Percentiles rank a stretch among this genome's conserved stretches.
phyloP scores from a whole-genome alignment of 805 yeast species.

The Torulaspora maleeae region DNA sequence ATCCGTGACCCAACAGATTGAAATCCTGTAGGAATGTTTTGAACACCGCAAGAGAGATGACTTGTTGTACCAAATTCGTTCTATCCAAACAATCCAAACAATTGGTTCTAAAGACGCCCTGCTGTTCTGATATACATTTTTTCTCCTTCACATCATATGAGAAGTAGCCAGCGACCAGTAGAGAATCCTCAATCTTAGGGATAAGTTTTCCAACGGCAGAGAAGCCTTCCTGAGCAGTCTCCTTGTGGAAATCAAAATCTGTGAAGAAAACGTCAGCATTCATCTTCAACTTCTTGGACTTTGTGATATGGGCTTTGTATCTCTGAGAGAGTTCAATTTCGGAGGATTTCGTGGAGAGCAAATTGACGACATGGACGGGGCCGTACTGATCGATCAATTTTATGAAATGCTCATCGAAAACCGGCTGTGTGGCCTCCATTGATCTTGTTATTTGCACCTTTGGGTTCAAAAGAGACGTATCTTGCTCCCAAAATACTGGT shows the following conservation, averaged over 20 bases:
- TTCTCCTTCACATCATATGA: constrained; percentile 56
- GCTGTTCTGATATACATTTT: constrained; percentile 65
- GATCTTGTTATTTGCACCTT: constrained; percentile 87
- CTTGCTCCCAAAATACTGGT: constrained; percentile 98
- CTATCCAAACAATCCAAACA: constrained; percentile 94
- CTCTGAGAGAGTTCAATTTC: constrained; percentile 69
- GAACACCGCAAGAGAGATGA: constrained; percentile 68
- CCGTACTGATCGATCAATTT: constrained; percentile 71
- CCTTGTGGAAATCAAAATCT: constrained; percentile 90
- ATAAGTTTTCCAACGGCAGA: constrained; percentile 71
- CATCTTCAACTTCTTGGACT: constrained; percentile 34
- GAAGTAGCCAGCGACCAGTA: constrained; percentile 79
- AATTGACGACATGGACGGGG: constrained; percentile 80
- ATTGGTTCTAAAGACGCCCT: constrained; percentile 88
- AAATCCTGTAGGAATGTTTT: constrained; percentile 48
- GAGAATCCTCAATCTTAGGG: constrained; percentile 57
- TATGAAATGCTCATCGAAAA: constrained; percentile 77
- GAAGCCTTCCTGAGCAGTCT: constrained; percentile 87
- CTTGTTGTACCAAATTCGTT: constrained; percentile 85
- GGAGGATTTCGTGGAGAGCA: constrained; percentile 72
- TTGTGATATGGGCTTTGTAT: constrained; percentile 55
- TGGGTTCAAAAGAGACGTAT: constrained; percentile 82
- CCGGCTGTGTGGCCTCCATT: constrained; percentile 85
- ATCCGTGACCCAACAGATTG: constrained; percentile 27
- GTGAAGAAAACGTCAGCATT: constrained; percentile 49